Percentiles rank a stretch among this genome's conserved stretches.
Evolutionary conservation across 768 basidiomycete species (phyloP).

Genomic region (Serendipita vermifera): DNA sequence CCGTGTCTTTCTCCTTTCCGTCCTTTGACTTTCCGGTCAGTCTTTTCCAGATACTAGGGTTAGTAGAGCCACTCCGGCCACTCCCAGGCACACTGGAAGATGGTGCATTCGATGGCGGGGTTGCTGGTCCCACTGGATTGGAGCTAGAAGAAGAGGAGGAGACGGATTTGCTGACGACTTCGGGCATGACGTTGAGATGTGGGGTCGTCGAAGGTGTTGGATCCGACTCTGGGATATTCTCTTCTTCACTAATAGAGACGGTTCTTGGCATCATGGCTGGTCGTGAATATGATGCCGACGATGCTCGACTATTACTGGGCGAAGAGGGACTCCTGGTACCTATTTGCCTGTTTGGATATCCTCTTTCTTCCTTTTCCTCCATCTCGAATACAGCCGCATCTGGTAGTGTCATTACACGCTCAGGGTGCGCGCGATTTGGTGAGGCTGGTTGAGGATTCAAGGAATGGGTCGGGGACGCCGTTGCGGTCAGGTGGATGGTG

Average conservation of each 20-base stretch:
- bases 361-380: conserved; percentile 21
- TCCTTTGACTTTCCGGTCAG: neutral
- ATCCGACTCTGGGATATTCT: too few relatives aligned
- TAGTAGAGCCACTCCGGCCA: neutral
- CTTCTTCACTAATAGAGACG: neutral
- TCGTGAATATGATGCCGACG: neutral
- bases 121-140: neutral
- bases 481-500: neutral
- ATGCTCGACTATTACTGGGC: neutral
- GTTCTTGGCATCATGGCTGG: neutral
- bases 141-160: neutral
- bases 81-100: neutral
- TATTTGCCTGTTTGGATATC: neutral
- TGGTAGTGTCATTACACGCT: conserved; percentile 14
- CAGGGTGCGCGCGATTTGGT: conserved; percentile 21
- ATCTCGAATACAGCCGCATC: conserved; percentile 27
- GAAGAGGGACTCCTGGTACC: neutral
- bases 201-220: neutral
- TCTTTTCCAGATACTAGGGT: neutral
- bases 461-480: conserved; percentile 5
- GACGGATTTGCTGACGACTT: neutral
- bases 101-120: neutral
- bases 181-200: too few relatives aligned
- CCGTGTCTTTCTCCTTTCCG: neutral
- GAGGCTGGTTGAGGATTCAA: conserved; percentile 14